Conservation (phyloP, 176 grass and related monocot genomes). For the Carex myosuroides region DNA sequence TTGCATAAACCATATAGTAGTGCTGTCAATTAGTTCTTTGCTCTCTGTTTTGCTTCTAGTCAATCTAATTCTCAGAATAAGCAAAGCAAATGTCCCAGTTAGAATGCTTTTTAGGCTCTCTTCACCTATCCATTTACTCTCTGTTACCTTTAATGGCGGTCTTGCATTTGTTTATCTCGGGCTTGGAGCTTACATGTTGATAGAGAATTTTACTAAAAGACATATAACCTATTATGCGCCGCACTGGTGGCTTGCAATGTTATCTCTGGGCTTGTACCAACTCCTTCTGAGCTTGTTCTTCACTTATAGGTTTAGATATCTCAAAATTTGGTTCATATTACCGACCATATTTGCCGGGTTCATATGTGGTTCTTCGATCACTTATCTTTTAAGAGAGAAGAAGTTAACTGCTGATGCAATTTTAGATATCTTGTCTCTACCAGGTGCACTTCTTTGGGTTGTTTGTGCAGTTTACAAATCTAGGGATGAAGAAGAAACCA, state of each 20-base stretch:
- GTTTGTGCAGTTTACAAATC: slow-evolving; percentile 28
- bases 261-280: slow-evolving; percentile 41
- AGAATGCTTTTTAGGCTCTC: slow-evolving; percentile 17
- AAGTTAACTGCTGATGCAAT: slow-evolving; percentile 23
- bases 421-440: slow-evolving; percentile 59
- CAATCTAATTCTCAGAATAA: slow-evolving; percentile 39
- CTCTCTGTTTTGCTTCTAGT: slow-evolving; percentile 25
- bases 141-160: slow-evolving; percentile 25
- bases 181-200: slow-evolving; percentile 45
- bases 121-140: slow-evolving; percentile 23
- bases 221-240: slow-evolving; percentile 1
- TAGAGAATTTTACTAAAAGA: slow-evolving; percentile 17
- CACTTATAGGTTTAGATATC: slow-evolving; percentile 23
- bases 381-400: slow-evolving; percentile 33
- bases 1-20: slow-evolving; percentile 59
- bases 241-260: slow-evolving; percentile 46
- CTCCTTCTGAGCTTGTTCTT: slow-evolving; percentile 27
- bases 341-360: slow-evolving; percentile 29
- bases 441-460: slow-evolving; percentile 35
- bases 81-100: neutral
- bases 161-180: slow-evolving; percentile 54
- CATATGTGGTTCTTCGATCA: slow-evolving; percentile 37
- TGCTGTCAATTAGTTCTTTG: neutral
- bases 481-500: slow-evolving; percentile 2
- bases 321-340: slow-evolving; percentile 34